These are phyloP conservation scores for Coemansia umbellata DNA, from an alignment of 192 early-diverging fungal genomes.

Conservation along the genomic window DNA sequence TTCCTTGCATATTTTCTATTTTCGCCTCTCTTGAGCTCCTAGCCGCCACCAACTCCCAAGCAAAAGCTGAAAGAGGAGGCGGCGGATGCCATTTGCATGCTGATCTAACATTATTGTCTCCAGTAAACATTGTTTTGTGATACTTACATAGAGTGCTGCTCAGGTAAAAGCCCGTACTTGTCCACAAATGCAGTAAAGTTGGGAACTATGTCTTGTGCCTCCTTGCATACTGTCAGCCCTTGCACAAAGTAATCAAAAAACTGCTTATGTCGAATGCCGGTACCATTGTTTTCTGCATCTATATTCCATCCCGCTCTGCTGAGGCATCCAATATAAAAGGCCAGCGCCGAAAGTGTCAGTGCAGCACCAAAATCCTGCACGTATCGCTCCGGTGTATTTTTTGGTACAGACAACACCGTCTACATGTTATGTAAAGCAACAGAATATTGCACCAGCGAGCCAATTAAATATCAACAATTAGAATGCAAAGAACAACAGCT, in stretches of 20 bases:
- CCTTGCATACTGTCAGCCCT: constrained; percentile 21
- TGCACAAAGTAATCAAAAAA: constrained; percentile 32
- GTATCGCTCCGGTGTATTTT: constrained; percentile 25
- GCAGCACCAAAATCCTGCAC: constrained; percentile 59
- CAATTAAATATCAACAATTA: neutral
- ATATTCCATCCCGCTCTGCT: constrained; percentile 38
- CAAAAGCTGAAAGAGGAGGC: too few species aligned
- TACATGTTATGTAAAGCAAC: too few species aligned
- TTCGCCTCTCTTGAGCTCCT: too few species aligned
- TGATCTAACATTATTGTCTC: too few species aligned
- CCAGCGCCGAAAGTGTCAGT: constrained; percentile 51
- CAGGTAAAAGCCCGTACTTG: constrained; percentile 18
- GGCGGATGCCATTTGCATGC: too few species aligned
- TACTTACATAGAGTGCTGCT: constrained; percentile 31
- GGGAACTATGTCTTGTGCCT: constrained; percentile 11
- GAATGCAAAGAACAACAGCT: too few species aligned
- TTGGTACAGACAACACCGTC: constrained; percentile 22
- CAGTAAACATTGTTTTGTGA: too few species aligned
- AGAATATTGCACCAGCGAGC: neutral
- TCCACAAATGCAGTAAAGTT: constrained; percentile 38
- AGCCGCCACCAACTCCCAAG: too few species aligned
- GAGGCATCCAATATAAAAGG: constrained; percentile 49
- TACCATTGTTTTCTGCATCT: neutral
- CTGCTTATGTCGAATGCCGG: neutral
- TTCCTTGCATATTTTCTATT: too few species aligned